These are phyloP conservation scores for Aquanectria penicillioides DNA, from an alignment of 2,329 filamentous ascomycete species.

Conservation along the genomic window DNA sequence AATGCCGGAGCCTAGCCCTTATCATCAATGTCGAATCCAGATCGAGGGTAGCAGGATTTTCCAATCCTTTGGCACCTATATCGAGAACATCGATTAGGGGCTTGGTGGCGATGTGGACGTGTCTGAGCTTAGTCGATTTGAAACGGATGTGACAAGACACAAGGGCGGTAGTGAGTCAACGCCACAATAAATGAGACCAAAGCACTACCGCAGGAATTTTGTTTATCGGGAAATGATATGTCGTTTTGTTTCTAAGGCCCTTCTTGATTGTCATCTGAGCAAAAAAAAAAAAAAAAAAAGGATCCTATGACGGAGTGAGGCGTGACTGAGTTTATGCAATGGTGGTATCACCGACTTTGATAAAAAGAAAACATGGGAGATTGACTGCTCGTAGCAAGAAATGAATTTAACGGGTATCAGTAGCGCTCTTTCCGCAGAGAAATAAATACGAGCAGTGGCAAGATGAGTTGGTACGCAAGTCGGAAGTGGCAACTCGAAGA, in stretches of 20 bases:
- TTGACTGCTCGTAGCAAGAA: slow-evolving; percentile 9
- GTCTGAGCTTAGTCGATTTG: not conserved
- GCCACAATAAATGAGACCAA: not conserved
- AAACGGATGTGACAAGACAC: not conserved
- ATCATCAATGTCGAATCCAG: no score
- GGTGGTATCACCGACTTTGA: no score
- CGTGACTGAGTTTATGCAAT: not conserved
- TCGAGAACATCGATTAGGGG: not conserved
- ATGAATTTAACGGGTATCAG: slow-evolving; percentile 32
- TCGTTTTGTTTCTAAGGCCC: not conserved
- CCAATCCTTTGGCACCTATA: not conserved
- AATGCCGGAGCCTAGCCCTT: no score
- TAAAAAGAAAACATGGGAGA: not conserved
- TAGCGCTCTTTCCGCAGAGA: slow-evolving; percentile 27
- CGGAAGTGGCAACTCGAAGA: not conserved
- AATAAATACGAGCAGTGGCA: not conserved
- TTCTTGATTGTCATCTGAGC: not conserved
- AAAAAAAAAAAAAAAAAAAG: not conserved
- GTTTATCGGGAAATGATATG: slow-evolving; percentile 8
- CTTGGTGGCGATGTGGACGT: not conserved
- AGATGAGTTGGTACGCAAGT: slow-evolving; percentile 1
- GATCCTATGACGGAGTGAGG: not conserved
- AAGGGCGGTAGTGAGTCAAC: not conserved
- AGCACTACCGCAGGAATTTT: not conserved
- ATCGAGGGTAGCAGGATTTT: no score